phyloP scores from a whole-genome alignment of 768 basidiomycete species.

The Hypholoma fasciculare region DNA sequence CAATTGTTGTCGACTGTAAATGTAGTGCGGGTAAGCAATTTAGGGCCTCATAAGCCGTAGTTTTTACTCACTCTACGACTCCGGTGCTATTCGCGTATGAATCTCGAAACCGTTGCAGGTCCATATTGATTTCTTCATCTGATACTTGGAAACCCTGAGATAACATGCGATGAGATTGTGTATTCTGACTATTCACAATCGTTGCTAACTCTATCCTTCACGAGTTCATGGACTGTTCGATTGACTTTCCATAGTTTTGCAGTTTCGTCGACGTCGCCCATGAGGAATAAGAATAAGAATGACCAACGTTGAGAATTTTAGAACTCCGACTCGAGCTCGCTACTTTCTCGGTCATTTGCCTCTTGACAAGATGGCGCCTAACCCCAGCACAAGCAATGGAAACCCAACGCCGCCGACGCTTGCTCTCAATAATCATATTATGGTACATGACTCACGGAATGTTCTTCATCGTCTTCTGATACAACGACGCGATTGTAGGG shows the following conservation, averaged over 20 bases:
- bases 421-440: slow-evolving; percentile 35
- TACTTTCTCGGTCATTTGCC: slow-evolving; percentile 7
- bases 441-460: slow-evolving; percentile 38
- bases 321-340: slow-evolving; percentile 57
- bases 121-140: slow-evolving; percentile 92
- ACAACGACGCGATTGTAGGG: slow-evolving; percentile 35
- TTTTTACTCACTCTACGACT: slow-evolving; percentile 75
- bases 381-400: slow-evolving; percentile 37
- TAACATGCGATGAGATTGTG: slow-evolving; percentile 24
- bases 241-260: slow-evolving; percentile 96
- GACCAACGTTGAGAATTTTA: slow-evolving; percentile 30
- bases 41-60: background rate
- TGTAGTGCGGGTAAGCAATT: background rate
- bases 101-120: slow-evolving; percentile 73
- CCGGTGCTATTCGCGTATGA: slow-evolving; percentile 74
- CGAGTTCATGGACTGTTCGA: slow-evolving; percentile 94
- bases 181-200: slow-evolving; percentile 9
- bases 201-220: slow-evolving; percentile 82
- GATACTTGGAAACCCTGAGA: slow-evolving; percentile 89
- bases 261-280: slow-evolving; percentile 77
- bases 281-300: slow-evolving; percentile 31
- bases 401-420: slow-evolving; percentile 18
- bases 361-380: slow-evolving; percentile 41
- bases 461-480: slow-evolving; percentile 4
- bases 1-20: slow-evolving; percentile 75